These are phyloP conservation scores for Aspergillus quadricinctus DNA, from an alignment of 2,329 filamentous ascomycete genomes.

Conservation along the genomic window DNA sequence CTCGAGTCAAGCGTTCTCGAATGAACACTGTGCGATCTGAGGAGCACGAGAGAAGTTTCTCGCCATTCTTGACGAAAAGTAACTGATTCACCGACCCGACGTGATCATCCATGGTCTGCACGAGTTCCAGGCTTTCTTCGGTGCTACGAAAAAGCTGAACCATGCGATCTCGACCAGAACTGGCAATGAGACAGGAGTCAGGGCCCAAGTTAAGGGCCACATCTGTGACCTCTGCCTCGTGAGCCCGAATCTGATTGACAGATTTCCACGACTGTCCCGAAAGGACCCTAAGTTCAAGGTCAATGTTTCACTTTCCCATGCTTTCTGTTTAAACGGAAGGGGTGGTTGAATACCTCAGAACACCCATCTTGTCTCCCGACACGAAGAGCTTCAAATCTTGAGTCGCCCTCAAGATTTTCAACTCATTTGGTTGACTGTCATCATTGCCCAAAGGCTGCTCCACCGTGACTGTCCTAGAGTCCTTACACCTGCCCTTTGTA, in stretches of 20 bases:
- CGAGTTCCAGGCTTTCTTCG: slow-evolving; percentile 62
- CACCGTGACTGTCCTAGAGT: slow-evolving; percentile 62
- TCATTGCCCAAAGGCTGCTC: slow-evolving; percentile 54
- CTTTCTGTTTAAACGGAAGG: background rate
- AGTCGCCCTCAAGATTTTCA: slow-evolving; percentile 57
- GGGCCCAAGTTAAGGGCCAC: slow-evolving; percentile 67
- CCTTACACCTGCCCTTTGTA: slow-evolving; percentile 63
- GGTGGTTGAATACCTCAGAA: slow-evolving; percentile 53
- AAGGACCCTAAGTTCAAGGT: slow-evolving; percentile 25
- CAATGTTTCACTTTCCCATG: slow-evolving; percentile 6
- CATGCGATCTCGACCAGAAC: slow-evolving; percentile 83
- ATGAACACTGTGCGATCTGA: slow-evolving; percentile 83
- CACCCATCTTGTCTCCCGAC: slow-evolving; percentile 82
- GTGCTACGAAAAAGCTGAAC: slow-evolving; percentile 75
- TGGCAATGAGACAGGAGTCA: slow-evolving; percentile 66
- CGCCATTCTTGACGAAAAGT: slow-evolving; percentile 67
- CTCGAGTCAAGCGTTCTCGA: slow-evolving; percentile 69
- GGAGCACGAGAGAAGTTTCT: slow-evolving; percentile 76
- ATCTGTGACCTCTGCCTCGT: slow-evolving; percentile 78
- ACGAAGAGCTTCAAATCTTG: slow-evolving; percentile 63
- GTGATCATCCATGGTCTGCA: slow-evolving; percentile 91
- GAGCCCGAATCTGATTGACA: slow-evolving; percentile 73
- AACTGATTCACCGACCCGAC: slow-evolving; percentile 77
- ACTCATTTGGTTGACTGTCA: slow-evolving; percentile 49
- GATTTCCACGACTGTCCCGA: slow-evolving; percentile 54